Evolutionary conservation across 2,329 filamentous ascomycete genomes (phyloP), one percentile per base, ranked within the genome.

Genomic region (Stagonosporopsis rhizophila): DNA sequence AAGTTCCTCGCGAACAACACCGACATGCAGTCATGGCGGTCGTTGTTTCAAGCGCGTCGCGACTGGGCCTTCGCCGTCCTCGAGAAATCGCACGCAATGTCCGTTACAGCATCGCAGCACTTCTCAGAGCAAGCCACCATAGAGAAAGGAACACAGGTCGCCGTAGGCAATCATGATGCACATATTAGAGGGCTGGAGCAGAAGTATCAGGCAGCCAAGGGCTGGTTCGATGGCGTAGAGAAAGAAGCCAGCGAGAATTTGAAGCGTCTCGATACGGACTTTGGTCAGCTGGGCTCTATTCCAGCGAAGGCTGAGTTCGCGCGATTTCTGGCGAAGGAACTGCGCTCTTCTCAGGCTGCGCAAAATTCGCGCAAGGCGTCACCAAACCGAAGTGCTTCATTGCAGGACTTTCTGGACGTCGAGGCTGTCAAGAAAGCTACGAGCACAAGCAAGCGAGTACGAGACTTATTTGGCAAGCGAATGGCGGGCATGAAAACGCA

Each of bases 21-120:
- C 58, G 89, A 92, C 60, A 82, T 97, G 52, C 83, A 88, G 68
- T 89, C 92, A 85, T 99, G 95, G 94, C 90, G 92, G 73, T 86
- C 88, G 40, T 82, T 98, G 20, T 97, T 95, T 80, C 89, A 88
- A 74, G 84, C 88, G 56, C 88, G 95, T 56, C 87, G 89, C 67
- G 83, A 84, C 64, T 99, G 95, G 95, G 90, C 92, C 0, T 78
- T 88, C 49, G 82, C 82, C 35, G 78, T 96, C 30, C 83, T 89
- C 6, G 85, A 88, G 23, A 87, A 89, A 64, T 94, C 91, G 66
- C 81, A 81, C 45, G 79, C 80, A 45, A 88, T 92, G 79, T 86
- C 87, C 47, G 79, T 81, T 48, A 78, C 82, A 59, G 83, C 87
- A 19, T 82, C 86, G 67, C 83, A 87, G 52, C 84, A 90, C 62